Conservation (phyloP, 1,284 basidiomycete genomes). For the Wallemia ichthyophaga region DNA sequence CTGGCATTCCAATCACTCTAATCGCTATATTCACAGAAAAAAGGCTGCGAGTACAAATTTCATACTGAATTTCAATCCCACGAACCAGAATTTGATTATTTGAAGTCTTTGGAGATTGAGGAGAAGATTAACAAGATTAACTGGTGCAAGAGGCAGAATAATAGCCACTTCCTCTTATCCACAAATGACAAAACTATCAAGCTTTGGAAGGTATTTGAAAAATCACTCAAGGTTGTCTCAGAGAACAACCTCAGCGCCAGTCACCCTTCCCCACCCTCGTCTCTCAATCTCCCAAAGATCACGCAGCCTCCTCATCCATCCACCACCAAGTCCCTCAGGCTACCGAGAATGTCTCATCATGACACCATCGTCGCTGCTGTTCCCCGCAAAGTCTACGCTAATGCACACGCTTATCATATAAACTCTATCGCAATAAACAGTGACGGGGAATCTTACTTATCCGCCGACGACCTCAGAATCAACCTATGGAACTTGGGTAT, state of each 20-base stretch:
- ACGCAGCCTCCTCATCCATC: slow-evolving; percentile 6
- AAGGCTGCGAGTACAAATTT: slow-evolving; percentile 99
- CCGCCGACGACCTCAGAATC: slow-evolving; percentile 83
- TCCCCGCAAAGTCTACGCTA: slow-evolving; percentile 93
- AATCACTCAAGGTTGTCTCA: slow-evolving; percentile 77
- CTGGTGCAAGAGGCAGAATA: slow-evolving; percentile 95
- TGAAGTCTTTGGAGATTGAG: slow-evolving; percentile 98
- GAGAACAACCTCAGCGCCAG: slow-evolving; percentile 79
- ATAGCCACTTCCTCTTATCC: slow-evolving; percentile 83
- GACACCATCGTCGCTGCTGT: slow-evolving; percentile 97
- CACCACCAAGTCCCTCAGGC: slow-evolving; percentile 25
- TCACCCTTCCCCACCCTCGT: slow-evolving; percentile 31
- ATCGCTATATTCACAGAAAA: slow-evolving; percentile 36
- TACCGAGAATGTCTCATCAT: slow-evolving; percentile 71
- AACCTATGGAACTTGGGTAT: slow-evolving; percentile 98
- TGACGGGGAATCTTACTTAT: slow-evolving; percentile 97
- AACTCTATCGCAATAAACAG: slow-evolving; percentile 98
- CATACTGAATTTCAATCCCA: slow-evolving; percentile 99
- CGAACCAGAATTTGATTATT: slow-evolving; percentile 98
- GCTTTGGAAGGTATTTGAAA: slow-evolving; percentile 99
- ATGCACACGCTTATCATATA: slow-evolving; percentile 98
- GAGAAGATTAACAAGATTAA: slow-evolving; percentile 99
- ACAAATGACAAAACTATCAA: slow-evolving; percentile 99
- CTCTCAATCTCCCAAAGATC: slow-evolving; percentile 19
- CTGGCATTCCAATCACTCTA: not conserved